These are phyloP conservation scores for Akebia trifoliata DNA, from an alignment of 164 flowering plant species.

Conservation along the genomic window DNA sequence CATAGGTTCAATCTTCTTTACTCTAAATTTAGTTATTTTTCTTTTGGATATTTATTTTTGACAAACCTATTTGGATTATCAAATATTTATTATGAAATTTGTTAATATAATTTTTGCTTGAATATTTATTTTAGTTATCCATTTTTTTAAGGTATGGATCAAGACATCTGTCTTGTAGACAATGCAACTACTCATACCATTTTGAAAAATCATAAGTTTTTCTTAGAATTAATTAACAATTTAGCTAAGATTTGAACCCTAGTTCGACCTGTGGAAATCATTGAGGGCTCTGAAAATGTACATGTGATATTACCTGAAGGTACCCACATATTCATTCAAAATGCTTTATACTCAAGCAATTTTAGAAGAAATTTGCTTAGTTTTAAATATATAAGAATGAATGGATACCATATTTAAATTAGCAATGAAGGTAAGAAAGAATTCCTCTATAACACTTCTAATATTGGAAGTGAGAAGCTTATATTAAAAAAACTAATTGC, in stretches of 20 bases:
- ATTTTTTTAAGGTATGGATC: too few relatives aligned
- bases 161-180: background rate
- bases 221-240: background rate
- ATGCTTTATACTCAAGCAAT: background rate
- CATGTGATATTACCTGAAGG: background rate
- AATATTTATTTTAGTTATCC: too few relatives aligned
- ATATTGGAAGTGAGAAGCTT: background rate
- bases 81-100: too few relatives aligned
- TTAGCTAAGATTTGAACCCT: background rate
- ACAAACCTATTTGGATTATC: too few relatives aligned
- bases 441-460: conserved; percentile 1
- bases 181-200: background rate
- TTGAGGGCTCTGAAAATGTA: background rate
- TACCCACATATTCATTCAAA: too few relatives aligned
- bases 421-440: background rate
- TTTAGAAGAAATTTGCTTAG: conserved; percentile 1
- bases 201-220: background rate
- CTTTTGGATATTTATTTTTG: too few relatives aligned
- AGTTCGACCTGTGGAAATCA: background rate
- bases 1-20: too few relatives aligned
- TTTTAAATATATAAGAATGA: background rate
- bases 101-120: too few relatives aligned
- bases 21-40: too few relatives aligned
- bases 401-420: conserved; percentile 6
- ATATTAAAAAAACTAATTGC: background rate